Base-by-base conservation (phyloP, 768 basidiomycete species). In the Hemileccinum impolitum region DNA sequence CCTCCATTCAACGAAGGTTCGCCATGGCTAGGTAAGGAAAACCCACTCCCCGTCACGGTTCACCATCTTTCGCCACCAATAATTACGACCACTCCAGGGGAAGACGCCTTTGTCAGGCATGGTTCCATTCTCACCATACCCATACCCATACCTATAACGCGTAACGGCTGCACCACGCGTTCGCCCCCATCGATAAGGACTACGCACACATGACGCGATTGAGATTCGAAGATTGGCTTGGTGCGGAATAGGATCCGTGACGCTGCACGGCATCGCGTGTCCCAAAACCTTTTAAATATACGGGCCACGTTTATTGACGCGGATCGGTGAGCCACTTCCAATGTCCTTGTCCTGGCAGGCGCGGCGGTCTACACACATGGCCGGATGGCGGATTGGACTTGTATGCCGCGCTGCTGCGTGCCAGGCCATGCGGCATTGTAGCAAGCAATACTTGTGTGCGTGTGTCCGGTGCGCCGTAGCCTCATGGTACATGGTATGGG, bases 281-380 rank as follows among this genome's bases (percentile, higher is more conserved):
- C 44, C 17, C 3, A 11, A 9, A 38, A 21, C 39, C 34, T 19
- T 21, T 40, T 39, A 11, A 34, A 42, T n/a, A 17, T 13, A 48
- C 32, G 49, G n/a, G 37, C 51, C 32, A 56, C 52, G 50, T 50
- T 63, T 58, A 58, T 51, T n/a, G 47, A 51, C 60, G 58, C 48
- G 50, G 52, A 62, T 60, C 55, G 28, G 28, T 30, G 28, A 30
- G 28, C 28, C 8, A 30, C 28, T 12, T 8, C 28, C 28, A 9
- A 4, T 30, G 28, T 30, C 4, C 8, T 30, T 30, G 28, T 30
- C 28, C 28, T 30, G 28, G 28, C 9, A 30, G 28, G 28, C 9
- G 28, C 28, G 28, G 28, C 28, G 7, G 11, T 30, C 28, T 30
- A 12, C 28, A 30, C 28, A 12, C 28, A 12, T 8, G 28, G 28